Evolutionary conservation across 441 rosid species (phyloP).

Genomic region (Biscutella auriculata): DNA sequence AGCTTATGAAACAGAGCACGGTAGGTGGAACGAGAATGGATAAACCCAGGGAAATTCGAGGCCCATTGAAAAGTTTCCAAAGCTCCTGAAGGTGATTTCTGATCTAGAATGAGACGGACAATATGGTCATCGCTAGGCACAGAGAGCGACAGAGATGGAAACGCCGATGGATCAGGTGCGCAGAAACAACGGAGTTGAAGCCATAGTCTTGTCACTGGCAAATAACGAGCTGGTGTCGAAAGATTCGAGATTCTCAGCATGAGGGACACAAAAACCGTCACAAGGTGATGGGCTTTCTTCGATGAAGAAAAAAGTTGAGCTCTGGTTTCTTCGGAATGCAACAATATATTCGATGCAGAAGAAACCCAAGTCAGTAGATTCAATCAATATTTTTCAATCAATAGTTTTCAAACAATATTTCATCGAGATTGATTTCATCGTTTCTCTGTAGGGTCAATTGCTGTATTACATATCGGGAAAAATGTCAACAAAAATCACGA

Average conservation of each 20-base stretch:
- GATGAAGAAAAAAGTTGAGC: not conserved
- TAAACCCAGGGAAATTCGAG: slow-evolving; percentile 44
- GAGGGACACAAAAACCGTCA: not conserved
- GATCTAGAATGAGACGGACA: slow-evolving; percentile 55
- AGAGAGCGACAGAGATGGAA: slow-evolving; percentile 18
- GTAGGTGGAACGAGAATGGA: slow-evolving; percentile 71
- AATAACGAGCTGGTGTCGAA: slow-evolving; percentile 4
- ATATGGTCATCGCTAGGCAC: slow-evolving; percentile 52
- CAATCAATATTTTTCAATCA: too few relatives aligned
- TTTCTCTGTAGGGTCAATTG: too few relatives aligned
- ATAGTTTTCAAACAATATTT: too few relatives aligned
- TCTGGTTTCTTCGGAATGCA: too few relatives aligned
- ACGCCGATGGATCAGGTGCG: slow-evolving; percentile 12
- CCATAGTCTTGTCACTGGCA: not conserved
- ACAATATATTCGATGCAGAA: too few relatives aligned
- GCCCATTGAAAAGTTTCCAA: slow-evolving; percentile 74
- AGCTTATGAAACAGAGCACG: slow-evolving; percentile 53
- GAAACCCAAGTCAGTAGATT: too few relatives aligned
- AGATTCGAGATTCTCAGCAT: slow-evolving; percentile 18
- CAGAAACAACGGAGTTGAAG: slow-evolving; percentile 11
- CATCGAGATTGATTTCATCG: too few relatives aligned
- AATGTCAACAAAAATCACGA: too few relatives aligned
- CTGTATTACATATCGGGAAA: too few relatives aligned
- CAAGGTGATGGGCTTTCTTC: not conserved
- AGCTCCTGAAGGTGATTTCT: slow-evolving; percentile 50